Evolutionary conservation across 148 eudicot species (phyloP), one percentile per base, ranked within the genome.

Genomic region (Diospyros kaki): DNA sequence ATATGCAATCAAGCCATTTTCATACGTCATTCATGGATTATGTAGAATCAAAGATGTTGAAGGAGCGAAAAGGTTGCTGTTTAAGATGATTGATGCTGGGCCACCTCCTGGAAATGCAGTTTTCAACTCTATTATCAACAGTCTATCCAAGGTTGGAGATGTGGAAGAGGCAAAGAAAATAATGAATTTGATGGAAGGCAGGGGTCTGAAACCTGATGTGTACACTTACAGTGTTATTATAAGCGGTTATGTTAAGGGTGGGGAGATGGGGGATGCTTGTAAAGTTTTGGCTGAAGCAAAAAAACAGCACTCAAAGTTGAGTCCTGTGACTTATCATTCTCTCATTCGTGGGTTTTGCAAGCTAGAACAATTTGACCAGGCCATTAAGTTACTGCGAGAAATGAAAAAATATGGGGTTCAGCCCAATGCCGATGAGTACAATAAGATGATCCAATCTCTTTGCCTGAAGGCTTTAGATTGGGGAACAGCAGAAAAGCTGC

Each of bases 391-490:
- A 68, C 73, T 95, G 75, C 76, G 78, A 9, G 90, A 89, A 80
- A 95, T 95, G 97, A 85, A 83, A 78, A 78, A 86, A 41, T 80
- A 78, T 66, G 97, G 96, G 5, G 93, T 92, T 56, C 72, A 81
- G 14, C 88, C 97, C 43, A 89, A 78, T 83, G 88, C 80, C 41
- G 93, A 92, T 63, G 97, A 92, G 83, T 92, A 90, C 79, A 90
- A 87, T 78, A 90, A 89, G 82, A 79, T 95, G 74, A 89, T 95
- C 56, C 89, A 92, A 69, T 85, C 98, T 52, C 91, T 95, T 79
- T 95, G 98, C 82, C 79, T 95, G 65, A 89, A 90, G 79, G 91
- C 92, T 75, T 72, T 93, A 60, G 96, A 95, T 86, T 95, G 97
- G 97, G 81, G 68, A 84, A 85, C 87, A 40, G 91, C 98, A 1